A percentile compares a stretch with the other conserved stretches of the same genome.
Conservation (phyloP, 2,329 filamentous ascomycete species). For the Didymella sp. region DNA sequence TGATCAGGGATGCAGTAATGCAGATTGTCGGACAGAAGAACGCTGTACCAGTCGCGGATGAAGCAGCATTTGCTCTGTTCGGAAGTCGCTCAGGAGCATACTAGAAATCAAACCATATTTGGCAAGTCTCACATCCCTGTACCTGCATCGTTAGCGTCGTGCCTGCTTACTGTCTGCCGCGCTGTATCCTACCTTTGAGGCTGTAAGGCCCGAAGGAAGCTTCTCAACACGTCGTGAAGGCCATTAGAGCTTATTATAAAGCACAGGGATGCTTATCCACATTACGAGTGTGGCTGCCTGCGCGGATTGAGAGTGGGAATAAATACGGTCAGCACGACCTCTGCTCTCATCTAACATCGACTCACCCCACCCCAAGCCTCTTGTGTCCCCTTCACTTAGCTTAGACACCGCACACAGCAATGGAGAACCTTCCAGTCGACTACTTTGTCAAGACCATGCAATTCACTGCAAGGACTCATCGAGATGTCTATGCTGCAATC, state of each 20-base stretch:
- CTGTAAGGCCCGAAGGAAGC: background rate
- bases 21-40: slow-evolving; percentile 24
- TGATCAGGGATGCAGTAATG: slow-evolving; percentile 38
- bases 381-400: background rate
- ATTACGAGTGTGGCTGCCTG: background rate
- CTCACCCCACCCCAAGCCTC: too few relatives aligned
- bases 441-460: slow-evolving; percentile 25
- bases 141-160: slow-evolving; percentile 7
- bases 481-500: slow-evolving; percentile 51
- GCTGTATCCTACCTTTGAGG: background rate
- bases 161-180: background rate
- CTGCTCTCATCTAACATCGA: background rate
- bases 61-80: background rate
- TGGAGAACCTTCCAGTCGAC: slow-evolving; percentile 28
- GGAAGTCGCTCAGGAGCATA: background rate
- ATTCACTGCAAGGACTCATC: slow-evolving; percentile 36
- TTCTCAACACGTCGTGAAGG: background rate
- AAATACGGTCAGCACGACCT: background rate
- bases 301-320: background rate
- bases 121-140: slow-evolving; percentile 1
- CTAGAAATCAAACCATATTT: background rate
- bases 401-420: background rate
- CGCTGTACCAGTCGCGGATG: background rate
- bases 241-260: background rate
- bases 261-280: background rate